Conservation (phyloP, 495 filamentous ascomycete species). For the Neurospora intermedia region DNA sequence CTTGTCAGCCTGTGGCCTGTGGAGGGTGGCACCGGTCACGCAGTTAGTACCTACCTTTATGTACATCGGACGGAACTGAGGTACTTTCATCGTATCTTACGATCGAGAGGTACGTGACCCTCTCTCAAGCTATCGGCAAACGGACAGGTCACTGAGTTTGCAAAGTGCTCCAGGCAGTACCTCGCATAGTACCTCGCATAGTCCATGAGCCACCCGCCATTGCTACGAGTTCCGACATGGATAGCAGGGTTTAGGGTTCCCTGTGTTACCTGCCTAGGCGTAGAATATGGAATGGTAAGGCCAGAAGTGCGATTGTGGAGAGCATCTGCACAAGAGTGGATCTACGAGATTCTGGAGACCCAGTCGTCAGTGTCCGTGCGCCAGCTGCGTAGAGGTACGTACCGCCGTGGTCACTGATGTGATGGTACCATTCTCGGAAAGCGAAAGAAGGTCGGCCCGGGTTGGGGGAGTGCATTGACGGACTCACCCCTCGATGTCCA, state of each 20-base stretch:
- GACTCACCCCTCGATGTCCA: neutral
- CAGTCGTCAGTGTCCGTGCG: neutral
- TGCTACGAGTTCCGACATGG: neutral
- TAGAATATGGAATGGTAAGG: neutral
- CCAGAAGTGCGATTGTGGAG: neutral
- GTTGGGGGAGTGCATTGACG: neutral
- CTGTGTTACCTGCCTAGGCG: neutral
- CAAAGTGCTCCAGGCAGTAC: neutral
- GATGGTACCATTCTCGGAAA: neutral
- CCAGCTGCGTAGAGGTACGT: neutral
- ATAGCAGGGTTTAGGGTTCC: neutral
- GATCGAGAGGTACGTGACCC: neutral
- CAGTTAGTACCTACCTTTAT: neutral
- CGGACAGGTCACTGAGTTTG: neutral
- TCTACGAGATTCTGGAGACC: neutral
- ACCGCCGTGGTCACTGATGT: neutral
- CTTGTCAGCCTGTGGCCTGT: neutral
- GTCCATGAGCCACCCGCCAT: neutral
- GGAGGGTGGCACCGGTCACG: neutral
- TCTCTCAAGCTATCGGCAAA: neutral
- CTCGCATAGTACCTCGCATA: neutral
- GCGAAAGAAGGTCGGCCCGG: neutral
- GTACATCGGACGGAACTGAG: neutral
- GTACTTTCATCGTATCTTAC: neutral
- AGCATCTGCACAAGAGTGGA: neutral